Evolutionary conservation across 441 rosid genomes (phyloP), one percentile per base, ranked within the genome.

Genomic region (Hura crepitans): DNA sequence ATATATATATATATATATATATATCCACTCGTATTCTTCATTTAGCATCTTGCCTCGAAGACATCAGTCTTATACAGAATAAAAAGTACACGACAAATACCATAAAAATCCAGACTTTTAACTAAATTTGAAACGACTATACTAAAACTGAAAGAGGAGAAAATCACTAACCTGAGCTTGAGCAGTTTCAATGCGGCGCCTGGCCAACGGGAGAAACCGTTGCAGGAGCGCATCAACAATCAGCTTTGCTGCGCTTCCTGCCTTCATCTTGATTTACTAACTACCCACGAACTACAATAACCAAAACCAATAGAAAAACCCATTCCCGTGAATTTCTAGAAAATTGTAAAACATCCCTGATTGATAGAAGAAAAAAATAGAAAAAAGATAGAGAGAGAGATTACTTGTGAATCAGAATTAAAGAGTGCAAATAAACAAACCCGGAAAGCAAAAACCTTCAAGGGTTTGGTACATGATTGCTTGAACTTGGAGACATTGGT

Each of bases 111-210:
- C n/a, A 42, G 42, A 30, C 6, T 35, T n/a, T 6, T 15, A 55
- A 15, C 35, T 15, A 54, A 53, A 64, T 3, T 2, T 20, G 30
- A 53, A 30, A 28, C 18, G 17, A 17, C 17, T 0, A 18, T 1
- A 43, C 4, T 9, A 20, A 43, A 49, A 23, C 35, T 9, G n/a
- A 10, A 62, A 58, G 8, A 25, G 60, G 20, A 33, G 12, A 28
- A 13, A 50, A 53, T 18, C 18, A 80, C 62, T 14, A 72, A 95
- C 98, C 97, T 96, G 99, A 74, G 96, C 98, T 72, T 96, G 98
- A 72, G 99, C 99, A 3, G 99, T 96, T 80, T 96, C 99, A 70
- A 96, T 92, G 74, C 97, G 98, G 14, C 99, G 97, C 70, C 99
- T 74, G 5, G 98, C 99, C 62, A 96, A 91, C n/a, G 99, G 99